Evolutionary conservation across 495 filamentous ascomycete species (phyloP).

Genomic region (Podospora conica): DNA sequence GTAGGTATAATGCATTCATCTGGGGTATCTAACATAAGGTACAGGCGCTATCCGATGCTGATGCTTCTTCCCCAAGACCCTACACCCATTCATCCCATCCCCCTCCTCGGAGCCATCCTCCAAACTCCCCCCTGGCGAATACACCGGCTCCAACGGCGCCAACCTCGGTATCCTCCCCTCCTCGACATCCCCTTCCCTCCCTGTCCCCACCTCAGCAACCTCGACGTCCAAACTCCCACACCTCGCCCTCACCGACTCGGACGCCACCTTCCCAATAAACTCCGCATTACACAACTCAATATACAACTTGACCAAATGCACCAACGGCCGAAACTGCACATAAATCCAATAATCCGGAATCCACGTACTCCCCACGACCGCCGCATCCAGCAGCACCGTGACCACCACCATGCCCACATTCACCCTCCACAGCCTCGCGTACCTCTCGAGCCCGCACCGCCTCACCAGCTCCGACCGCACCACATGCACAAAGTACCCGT

Average conservation of each 20-base stretch:
- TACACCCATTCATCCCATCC: not conserved
- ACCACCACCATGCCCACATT: slow-evolving; percentile 38
- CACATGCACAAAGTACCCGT: slow-evolving; percentile 36
- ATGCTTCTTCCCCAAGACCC: not conserved
- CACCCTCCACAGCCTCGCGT: slow-evolving; percentile 35
- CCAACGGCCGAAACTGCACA: slow-evolving; percentile 43
- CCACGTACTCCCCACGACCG: slow-evolving; percentile 8
- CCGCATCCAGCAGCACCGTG: slow-evolving; percentile 37
- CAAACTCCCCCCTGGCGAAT: not conserved
- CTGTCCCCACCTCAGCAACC: not conserved
- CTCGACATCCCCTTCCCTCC: not conserved
- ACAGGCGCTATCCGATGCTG: too few species aligned
- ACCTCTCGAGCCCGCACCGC: slow-evolving; percentile 39
- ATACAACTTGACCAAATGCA: slow-evolving; percentile 41
- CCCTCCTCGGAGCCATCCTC: not conserved
- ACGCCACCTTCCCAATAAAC: slow-evolving; percentile 27
- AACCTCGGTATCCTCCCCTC: not conserved
- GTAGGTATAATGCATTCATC: not conserved
- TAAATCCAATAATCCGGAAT: slow-evolving; percentile 15
- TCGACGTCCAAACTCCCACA: not conserved
- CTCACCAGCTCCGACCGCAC: slow-evolving; percentile 36
- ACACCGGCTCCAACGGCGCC: not conserved
- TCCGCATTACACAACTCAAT: slow-evolving; percentile 43
- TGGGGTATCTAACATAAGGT: not conserved
- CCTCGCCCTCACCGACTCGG: not conserved